phyloP scores from a whole-genome alignment of 306 rosid species.

The Malus sieversii region DNA sequence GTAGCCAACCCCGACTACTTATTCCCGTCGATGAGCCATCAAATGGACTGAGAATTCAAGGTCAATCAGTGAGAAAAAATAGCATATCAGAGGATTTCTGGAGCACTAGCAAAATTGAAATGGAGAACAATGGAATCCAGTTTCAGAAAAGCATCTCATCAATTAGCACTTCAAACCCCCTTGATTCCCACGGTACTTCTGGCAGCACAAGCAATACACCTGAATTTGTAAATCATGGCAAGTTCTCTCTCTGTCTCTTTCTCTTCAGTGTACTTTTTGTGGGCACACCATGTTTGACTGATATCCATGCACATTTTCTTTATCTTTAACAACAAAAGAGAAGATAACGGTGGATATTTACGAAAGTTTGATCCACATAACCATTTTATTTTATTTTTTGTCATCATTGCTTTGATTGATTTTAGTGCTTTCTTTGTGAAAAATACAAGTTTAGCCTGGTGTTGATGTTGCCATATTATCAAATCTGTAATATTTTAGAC shows the following conservation, averaged over 20 bases:
- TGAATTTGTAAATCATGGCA: conserved; percentile 74
- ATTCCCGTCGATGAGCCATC: conserved; percentile 40
- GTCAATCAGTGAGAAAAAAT: conserved; percentile 32
- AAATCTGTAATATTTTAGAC: not conserved
- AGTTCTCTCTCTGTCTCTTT: conserved; percentile 21
- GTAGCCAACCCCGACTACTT: conserved; percentile 28
- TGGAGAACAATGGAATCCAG: conserved; percentile 44
- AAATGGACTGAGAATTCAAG: conserved; percentile 36
- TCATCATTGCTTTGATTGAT: not conserved
- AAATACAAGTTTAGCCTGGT: not conserved
- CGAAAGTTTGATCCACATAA: not conserved
- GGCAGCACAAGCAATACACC: conserved; percentile 42
- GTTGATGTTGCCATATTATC: not conserved
- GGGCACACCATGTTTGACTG: not conserved
- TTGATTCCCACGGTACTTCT: conserved; percentile 38
- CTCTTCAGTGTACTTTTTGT: not conserved
- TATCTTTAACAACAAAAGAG: not conserved
- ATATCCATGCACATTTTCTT: not conserved
- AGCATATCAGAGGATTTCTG: conserved; percentile 56
- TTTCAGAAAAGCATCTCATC: conserved; percentile 52
- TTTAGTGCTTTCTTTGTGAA: not conserved
- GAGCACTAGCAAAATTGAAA: conserved; percentile 60
- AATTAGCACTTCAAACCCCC: conserved; percentile 24
- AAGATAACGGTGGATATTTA: not conserved
- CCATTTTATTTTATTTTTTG: not conserved